Evolutionary conservation across 768 basidiomycete species (phyloP), one percentile per base, ranked within the genome.

Genomic region (Neoboletus magnificus): DNA sequence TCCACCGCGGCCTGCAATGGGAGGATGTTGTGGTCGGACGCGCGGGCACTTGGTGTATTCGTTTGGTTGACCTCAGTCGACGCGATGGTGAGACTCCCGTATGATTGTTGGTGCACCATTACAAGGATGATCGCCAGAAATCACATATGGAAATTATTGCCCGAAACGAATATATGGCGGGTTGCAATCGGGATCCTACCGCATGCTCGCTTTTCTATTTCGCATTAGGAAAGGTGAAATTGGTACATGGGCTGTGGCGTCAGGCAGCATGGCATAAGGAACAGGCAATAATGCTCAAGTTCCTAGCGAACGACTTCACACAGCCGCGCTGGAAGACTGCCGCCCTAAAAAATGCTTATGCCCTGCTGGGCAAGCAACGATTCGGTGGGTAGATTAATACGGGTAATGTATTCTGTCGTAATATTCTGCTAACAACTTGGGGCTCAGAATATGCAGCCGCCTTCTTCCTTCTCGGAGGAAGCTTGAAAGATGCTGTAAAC

Each of bases 261-360:
- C 97, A 98, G 67, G 92, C 94, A 1, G 83, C 84, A 2, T 94
- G 93, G 83, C 95, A 98, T 62, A 89, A 84, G 61, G 97, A 98
- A 62, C 93, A 97, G 63, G 64, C 77, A 6, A 65, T 85, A 50
- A 98, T 93, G 93, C 77, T 99, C 56, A 94, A 90, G 65, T 98
- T 99, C 71, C 71, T 99, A 10, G 77, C 82, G 33, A 97, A 99
- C 65, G 88, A 99, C 70, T 99, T 99, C 61, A 78, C 80, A 2
- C 76, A 87, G 53, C 75, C 85, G 1, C 81, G 92, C 25, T 98
- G 95, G 95, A 84, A 84, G 56, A 93, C 91, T 10, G 95, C 94
- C 0, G 97, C 97, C 2, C 73, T 91, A 55, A 99, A 99, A 77
- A 99, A 99, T 69, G 97, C 97, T 9, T 99, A 87, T 72, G 91